Conservation (phyloP, 371 early-diverging fungal species). For the Enteropsectra breve region DNA sequence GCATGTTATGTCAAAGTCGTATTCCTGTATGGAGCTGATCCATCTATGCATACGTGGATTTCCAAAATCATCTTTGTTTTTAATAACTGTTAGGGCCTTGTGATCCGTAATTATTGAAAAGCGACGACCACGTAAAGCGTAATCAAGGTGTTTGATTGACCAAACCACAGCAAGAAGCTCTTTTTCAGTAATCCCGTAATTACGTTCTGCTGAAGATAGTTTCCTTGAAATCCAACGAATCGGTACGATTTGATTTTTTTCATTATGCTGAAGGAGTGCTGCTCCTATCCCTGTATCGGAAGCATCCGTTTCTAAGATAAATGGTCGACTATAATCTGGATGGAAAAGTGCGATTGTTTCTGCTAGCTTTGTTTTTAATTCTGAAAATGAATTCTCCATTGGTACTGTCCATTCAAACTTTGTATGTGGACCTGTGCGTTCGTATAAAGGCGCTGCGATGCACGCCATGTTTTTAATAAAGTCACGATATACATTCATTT, state of each 20-base stretch:
- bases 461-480: constrained; percentile 26
- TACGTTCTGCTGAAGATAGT: constrained; percentile 28
- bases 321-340: constrained; percentile 28
- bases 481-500: constrained; percentile 2
- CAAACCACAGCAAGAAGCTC: constrained; percentile 33
- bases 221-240: constrained; percentile 35
- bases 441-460: constrained; percentile 3
- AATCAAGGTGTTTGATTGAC: constrained; percentile 42
- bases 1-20: constrained; percentile 33
- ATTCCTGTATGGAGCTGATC: constrained; percentile 23
- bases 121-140: constrained; percentile 27
- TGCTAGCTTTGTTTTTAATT: constrained; percentile 1
- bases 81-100: constrained; percentile 33
- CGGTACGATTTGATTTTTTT: neutral
- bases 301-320: constrained; percentile 47
- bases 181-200: constrained; percentile 37
- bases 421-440: neutral
- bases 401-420: constrained; percentile 19
- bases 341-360: constrained; percentile 3
- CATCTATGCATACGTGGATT: constrained; percentile 32
- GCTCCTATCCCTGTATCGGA: constrained; percentile 37
- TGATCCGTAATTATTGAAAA: constrained; percentile 49
- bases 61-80: constrained; percentile 30
- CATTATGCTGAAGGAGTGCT: constrained; percentile 29
- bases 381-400: neutral